Base-by-base conservation (phyloP, 345 rosid species). In the Trapa incisa region DNA sequence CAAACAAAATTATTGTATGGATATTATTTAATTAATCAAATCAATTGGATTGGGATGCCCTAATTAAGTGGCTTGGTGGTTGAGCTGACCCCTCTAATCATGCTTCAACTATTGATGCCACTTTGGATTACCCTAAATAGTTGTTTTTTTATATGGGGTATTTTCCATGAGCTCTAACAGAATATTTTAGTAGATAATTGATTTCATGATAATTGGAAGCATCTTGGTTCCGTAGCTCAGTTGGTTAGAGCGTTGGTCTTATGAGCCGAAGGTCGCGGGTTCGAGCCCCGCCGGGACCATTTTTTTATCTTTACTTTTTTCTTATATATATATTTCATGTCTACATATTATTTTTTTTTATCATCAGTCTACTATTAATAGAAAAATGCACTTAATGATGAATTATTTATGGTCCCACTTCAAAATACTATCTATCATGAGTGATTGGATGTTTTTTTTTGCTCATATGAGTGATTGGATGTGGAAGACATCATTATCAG, bases 201-300 rank as follows among this genome's bases (percentile, higher is more conserved):
- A 22, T 22, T 22, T 22, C 29, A 22, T 22, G 29, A 22, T 22
- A 22, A 22, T 22, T 22, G 29, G 29, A 22, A 22, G 29, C 29
- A 22, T 22, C 29, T 47, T 29, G 91, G 87, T 92, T 93, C 91
- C 90, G 96, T 89, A 89, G 98, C 96, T 92, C 97, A 89, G 98
- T 88, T 88, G 98, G 96, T 88, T 90, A 89, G 97, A 89, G 97
- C 96, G 93, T 90, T 90, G 98, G 92, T 89, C 94, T 87, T 87
- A 85, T 89, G 94, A 89, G 96, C 91, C 94, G 91, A 89, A 87
- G 80, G 96, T 87, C 87, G 89, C 91, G 89, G 85, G 87, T 87
- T 87, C 87, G 96, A 87, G 80, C 87, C 91, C 87, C 89, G 93
- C 92, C 85, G 87, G 89, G 85, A 89, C 85, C 92, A 84, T 4